Evolutionary conservation across 805 yeast species (phyloP), one percentile per base, ranked within the genome.

Genomic region (Candida montana): DNA sequence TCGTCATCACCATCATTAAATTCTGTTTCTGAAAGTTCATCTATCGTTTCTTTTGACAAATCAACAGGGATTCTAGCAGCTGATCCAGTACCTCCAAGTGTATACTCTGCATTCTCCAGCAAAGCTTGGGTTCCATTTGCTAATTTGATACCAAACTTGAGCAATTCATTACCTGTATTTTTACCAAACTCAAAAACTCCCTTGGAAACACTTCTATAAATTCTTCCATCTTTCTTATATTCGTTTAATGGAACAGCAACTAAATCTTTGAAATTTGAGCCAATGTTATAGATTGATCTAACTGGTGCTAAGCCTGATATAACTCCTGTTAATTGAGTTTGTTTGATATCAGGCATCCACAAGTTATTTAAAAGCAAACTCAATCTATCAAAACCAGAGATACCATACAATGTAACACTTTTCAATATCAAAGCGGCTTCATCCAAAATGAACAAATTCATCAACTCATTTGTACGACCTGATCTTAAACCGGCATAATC

Each of bases 331-430:
- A 93, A 61, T 62, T 91, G 98, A 26, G 81, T 81, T n/a, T 75
- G 71, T 33, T 80, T 79, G 44, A 91, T 85, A 58, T 89, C 95
- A 0, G 96, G 96, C 57, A 81, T 75, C 96, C 97, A 93, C 7
- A 75, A 67, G n/a, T 72, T 76, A 43, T 79, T 79, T 31, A 93
- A 66, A 13, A 71, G 58, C 12, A 57, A 54, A 7, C 77, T 74
- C 12, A 93, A 56, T 27, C 74, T 72, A 1, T 81, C 74, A 51
- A 83, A 76, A 0, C 98, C 97, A 15, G 79, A 68, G 0, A 88
- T 62, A 0, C 98, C 99, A 62, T 83, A 79, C 4, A 90, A 55
- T 1, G 73, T 72, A 2, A 81, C 73, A 15, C 75, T 72, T 45
- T 77, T 75, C 47, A 93, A 64, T 0, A 72, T 68, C 56, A 93